These are phyloP conservation scores for Phymatotrichopsis omnivora DNA, from an alignment of 2,329 filamentous ascomycete species.

Conservation along the genomic window DNA sequence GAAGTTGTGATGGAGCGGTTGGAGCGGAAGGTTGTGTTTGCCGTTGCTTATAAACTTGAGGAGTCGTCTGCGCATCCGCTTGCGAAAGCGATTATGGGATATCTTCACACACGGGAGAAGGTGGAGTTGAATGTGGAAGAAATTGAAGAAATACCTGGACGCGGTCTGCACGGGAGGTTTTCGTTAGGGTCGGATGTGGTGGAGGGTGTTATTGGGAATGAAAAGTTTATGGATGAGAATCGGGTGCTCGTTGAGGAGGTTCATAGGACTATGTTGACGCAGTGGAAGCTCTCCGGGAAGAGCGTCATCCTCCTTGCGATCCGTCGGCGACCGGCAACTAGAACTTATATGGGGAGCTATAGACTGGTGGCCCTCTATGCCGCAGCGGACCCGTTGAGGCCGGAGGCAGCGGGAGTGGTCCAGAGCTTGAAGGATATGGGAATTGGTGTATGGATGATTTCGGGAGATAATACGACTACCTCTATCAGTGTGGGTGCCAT, in stretches of 20 bases:
- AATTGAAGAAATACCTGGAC: constrained; percentile 60
- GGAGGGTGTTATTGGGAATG: constrained; percentile 60
- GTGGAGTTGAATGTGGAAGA: constrained; percentile 29
- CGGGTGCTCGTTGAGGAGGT: constrained; percentile 16
- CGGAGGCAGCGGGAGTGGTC: constrained; percentile 58
- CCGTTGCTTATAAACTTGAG: constrained; percentile 43
- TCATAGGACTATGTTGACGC: constrained; percentile 20
- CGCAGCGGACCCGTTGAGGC: constrained; percentile 70
- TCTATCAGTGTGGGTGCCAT: constrained; percentile 65
- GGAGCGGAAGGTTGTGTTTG: constrained; percentile 14
- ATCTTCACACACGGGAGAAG: constrained; percentile 42
- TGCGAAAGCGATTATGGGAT: constrained; percentile 57
- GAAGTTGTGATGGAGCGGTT: constrained; percentile 32
- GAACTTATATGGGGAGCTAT: constrained; percentile 6
- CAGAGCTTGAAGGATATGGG: constrained; percentile 52
- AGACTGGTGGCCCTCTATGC: constrained; percentile 56
- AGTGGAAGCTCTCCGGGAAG: constrained; percentile 54
- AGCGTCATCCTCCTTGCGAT: constrained; percentile 52
- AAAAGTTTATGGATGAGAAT: constrained; percentile 50
- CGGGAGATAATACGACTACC: constrained; percentile 80
- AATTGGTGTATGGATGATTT: constrained; percentile 81
- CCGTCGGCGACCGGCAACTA: constrained; percentile 26
- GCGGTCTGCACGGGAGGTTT: constrained; percentile 54
- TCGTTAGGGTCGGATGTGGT: constrained; percentile 34
- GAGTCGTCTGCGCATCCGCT: constrained; percentile 65